Percentiles rank a stretch among this genome's conserved stretches.
Conservation (phyloP, 2,329 filamentous ascomycete species). For the Apiospora arundinis region DNA sequence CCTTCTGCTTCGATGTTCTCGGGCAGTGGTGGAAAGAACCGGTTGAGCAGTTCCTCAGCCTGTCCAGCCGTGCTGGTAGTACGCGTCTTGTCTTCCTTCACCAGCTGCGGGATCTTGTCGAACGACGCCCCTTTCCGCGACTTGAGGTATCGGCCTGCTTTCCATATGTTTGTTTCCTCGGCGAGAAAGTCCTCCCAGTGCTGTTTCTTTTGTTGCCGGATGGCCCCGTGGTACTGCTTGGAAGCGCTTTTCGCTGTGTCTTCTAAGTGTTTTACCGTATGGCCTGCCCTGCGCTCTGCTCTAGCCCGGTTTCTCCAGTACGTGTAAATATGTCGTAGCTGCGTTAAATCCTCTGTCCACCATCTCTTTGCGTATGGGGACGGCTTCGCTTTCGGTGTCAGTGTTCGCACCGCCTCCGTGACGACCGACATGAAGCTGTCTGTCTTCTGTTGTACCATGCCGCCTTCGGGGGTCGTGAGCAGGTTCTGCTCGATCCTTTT, state of each 20-base stretch:
- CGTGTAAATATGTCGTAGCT: conserved; percentile 36
- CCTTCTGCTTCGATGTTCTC: conserved; percentile 31
- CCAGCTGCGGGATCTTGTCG: conserved; percentile 34
- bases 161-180: conserved; percentile 38
- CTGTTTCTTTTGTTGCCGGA: conserved; percentile 34
- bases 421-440: background rate
- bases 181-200: conserved; percentile 38
- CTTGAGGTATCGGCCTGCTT: conserved; percentile 38
- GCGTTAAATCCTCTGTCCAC: conserved; percentile 38
- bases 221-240: conserved; percentile 36
- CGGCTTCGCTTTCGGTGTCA: conserved; percentile 34
- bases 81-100: conserved; percentile 27
- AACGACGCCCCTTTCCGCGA: conserved; percentile 31
- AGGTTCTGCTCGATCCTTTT: conserved; percentile 22
- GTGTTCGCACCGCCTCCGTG: conserved; percentile 24
- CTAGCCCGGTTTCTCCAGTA: conserved; percentile 38
- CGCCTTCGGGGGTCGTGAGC: background rate
- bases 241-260: conserved; percentile 30
- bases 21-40: conserved; percentile 28
- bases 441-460: background rate
- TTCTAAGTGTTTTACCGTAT: conserved; percentile 28
- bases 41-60: conserved; percentile 28
- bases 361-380: conserved; percentile 39
- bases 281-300: conserved; percentile 26
- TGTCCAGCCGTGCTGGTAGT: conserved; percentile 28